Conservation (phyloP, 805 yeast genomes). For the Saccharomycopsis sp. region DNA sequence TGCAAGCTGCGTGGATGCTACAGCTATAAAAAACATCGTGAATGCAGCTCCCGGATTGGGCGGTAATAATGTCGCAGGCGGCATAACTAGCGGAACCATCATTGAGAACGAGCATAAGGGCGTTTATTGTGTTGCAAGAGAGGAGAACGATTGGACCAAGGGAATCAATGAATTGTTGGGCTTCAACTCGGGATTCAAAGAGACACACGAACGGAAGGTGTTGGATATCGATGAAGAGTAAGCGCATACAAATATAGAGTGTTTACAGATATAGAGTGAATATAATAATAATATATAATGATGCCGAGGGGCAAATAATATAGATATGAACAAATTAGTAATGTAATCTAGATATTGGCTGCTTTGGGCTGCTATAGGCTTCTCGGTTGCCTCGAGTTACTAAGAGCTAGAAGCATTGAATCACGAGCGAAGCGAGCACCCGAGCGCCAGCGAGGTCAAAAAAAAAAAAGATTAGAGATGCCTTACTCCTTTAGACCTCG, state of each 20-base stretch:
- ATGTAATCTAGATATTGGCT: too few species aligned
- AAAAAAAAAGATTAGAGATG: too few species aligned
- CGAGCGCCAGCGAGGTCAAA: too few species aligned
- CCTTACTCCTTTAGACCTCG: too few species aligned
- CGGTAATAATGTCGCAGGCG: slow-evolving; percentile 4
- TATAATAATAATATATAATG: too few species aligned
- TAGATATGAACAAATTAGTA: too few species aligned
- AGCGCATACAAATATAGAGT: not conserved
- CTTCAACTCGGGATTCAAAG: slow-evolving; percentile 77
- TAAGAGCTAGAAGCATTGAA: too few species aligned
- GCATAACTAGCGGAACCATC: slow-evolving; percentile 26
- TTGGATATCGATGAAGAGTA: not conserved
- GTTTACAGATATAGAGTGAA: too few species aligned
- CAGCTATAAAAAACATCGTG: not conserved
- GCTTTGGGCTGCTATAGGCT: too few species aligned
- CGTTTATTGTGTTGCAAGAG: slow-evolving; percentile 80
- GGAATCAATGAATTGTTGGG: slow-evolving; percentile 86
- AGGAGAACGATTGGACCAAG: slow-evolving; percentile 85
- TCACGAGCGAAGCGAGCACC: too few species aligned
- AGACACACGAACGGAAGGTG: slow-evolving; percentile 25
- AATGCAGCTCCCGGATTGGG: not conserved
- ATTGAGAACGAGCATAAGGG: slow-evolving; percentile 38
- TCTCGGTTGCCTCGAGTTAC: too few species aligned
- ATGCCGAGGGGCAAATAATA: too few species aligned
- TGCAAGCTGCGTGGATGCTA: slow-evolving; percentile 12